Base-by-base conservation (phyloP, 2,329 filamentous ascomycete species). In the Fusarium sp. region DNA sequence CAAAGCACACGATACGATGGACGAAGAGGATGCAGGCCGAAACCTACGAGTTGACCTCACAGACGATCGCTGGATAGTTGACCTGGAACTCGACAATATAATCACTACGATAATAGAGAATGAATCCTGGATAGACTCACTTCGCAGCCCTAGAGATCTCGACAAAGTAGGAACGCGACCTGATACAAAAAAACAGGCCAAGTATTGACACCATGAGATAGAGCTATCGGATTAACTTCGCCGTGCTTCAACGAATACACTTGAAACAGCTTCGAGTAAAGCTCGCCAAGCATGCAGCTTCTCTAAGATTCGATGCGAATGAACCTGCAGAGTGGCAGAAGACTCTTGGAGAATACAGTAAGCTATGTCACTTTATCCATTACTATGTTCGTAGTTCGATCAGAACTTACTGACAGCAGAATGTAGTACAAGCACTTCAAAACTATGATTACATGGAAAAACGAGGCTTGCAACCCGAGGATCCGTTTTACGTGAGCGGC, bases 371-470 rank as follows among this genome's bases (percentile, higher is more conserved):
- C 4, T 18, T 35, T 10, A 35, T 8, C 8, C 8, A 33, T 33
- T 5, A 0, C 8, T n/a, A 21, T n/a, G n/a, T 3, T n/a, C 8
- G 6, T 6, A 16, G 8, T 16, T 9, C 12, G 31, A 38, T 6
- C 3, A 6, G 18, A 23, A 15, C 1, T 5, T 39, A 8, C n/a
- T 52, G 8, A 52, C 39, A 13, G 10, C 7, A 11, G 5, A 18
- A 6, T 8, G n/a, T 1, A 53, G 54, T 41, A 5, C 33, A 57
- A 26, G 46, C 54, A 4, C 46, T 53, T 2, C n/a, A 41, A 21
- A 23, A 57, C 3, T 57, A 57, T 21, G 46, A 57, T 5, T 53
- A 57, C 4, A 57, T 57, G 46, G 31, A 53, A 18, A 41, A 18
- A 2, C 16, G 20, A 31, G 53, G 46, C 11, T 6, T 52, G 1